These are phyloP conservation scores for Penicillium paneum DNA, from an alignment of 2,329 filamentous ascomycete genomes.

Conservation along the genomic window DNA sequence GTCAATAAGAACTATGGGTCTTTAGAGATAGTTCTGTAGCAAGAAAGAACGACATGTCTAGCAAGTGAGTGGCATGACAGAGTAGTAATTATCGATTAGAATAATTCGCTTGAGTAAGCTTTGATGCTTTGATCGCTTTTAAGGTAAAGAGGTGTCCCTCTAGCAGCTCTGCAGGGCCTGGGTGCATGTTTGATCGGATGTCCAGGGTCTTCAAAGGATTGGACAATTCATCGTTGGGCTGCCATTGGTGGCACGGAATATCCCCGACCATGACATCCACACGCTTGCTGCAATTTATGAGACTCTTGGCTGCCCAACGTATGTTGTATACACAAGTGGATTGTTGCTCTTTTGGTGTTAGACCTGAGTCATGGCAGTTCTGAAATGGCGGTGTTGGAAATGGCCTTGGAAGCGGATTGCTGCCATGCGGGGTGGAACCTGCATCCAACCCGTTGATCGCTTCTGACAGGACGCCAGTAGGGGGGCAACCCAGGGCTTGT, in stretches of 20 bases:
- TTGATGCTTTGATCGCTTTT: not conserved
- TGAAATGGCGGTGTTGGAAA: conserved; percentile 8
- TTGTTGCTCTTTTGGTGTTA: not conserved
- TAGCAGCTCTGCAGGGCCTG: not conserved
- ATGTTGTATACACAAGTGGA: not conserved
- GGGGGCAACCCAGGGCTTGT: not conserved
- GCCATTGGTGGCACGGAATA: conserved; percentile 1
- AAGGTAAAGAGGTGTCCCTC: not conserved
- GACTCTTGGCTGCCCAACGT: not conserved
- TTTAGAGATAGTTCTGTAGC: not conserved
- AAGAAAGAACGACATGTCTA: not conserved
- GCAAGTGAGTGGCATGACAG: not conserved
- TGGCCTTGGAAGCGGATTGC: conserved; percentile 5
- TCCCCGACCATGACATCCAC: not conserved
- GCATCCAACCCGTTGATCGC: not conserved
- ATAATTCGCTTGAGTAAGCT: not conserved
- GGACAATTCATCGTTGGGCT: conserved; percentile 10
- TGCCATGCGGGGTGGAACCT: conserved; percentile 13
- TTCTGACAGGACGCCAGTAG: not conserved
- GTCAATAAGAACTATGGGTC: not conserved
- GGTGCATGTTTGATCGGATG: not conserved
- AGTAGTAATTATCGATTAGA: not conserved
- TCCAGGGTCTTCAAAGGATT: conserved; percentile 4
- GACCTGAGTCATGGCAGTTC: not conserved
- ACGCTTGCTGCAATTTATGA: not conserved